A percentile compares a stretch with the other conserved stretches of the same genome.
Conservation (phyloP, 345 rosid genomes). For the Zanthoxylum bungeanum region DNA sequence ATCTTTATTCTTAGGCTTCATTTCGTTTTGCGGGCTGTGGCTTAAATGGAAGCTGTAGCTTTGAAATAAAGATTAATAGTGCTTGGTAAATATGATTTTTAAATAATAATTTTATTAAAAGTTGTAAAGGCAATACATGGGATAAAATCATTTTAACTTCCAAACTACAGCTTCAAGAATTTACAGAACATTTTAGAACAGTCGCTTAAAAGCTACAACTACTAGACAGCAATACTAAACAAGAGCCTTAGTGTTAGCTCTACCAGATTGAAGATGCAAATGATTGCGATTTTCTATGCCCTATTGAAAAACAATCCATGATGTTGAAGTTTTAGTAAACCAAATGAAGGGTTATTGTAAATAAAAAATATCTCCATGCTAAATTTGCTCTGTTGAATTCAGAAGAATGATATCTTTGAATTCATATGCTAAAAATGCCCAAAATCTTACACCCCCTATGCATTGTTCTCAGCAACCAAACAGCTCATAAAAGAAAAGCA, state of each 20-base stretch:
- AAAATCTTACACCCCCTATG: not conserved
- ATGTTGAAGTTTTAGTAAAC: not conserved
- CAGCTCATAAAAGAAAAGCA: not conserved
- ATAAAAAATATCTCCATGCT: not conserved
- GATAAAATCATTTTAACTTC: not conserved
- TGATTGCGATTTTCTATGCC: not conserved
- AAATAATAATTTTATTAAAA: too few relatives aligned
- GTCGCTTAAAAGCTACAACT: too few relatives aligned
- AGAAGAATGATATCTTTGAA: not conserved
- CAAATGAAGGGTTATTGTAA: not conserved
- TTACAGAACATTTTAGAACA: not conserved
- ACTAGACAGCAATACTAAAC: not conserved
- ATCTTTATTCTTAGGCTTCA: not conserved
- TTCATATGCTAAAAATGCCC: not conserved
- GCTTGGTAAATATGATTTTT: too few relatives aligned
- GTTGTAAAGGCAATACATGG: not conserved
- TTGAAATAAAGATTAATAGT: not conserved
- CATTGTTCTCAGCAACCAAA: not conserved
- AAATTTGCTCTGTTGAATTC: not conserved
- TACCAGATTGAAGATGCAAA: not conserved
- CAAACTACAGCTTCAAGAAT: not conserved
- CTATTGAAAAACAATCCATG: not conserved
- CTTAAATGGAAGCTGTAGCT: not conserved
- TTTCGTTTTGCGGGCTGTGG: not conserved
- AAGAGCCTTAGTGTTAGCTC: not conserved